Base-by-base conservation (phyloP, 176 grass and related monocot genomes). In the Dactylis glomerata region DNA sequence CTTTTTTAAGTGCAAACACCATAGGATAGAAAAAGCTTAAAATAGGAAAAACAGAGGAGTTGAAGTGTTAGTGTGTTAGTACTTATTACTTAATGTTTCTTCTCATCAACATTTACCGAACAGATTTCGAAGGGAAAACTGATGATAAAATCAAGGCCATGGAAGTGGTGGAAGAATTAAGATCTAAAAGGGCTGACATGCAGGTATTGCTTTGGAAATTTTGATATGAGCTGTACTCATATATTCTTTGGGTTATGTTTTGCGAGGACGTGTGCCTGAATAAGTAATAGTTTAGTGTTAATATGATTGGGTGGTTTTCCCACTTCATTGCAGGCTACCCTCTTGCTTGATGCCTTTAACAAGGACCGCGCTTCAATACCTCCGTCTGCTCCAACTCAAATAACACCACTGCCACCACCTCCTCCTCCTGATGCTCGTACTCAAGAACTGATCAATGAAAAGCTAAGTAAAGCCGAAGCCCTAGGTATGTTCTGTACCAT, bases 401-500 rank as follows among this genome's bases (percentile, higher is more conserved):
- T 83, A 46, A 85, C 81, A 77, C 42, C 83, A 69, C 86, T 89
- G 59, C 82, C 57, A 51, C 58, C 80, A 41, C 75, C 68, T 32
- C 45, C 86, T 56, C 89, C 87, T 78, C 88, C 91, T 3, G 90
- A 92, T 76, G 89, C 96, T 67, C 90, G 89, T 85, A 98, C 96
- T 83, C 93, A 98, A 77, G 93, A 98, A 88, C 87, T 98, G 86
- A 98, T 96, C 38, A 93, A 98, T 90, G 96, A 98, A 84, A 98
- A 98, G 79, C 83, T 98, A 50, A 95, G 85, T 69, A 98, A 94
- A 83, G 93, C 96, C 66, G 93, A 98, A 90, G 91, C 93, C 69
- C 96, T 98, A 65, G 96, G 96, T 98, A 90, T 80, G 80, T 50
- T 57, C 8, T 14, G 16, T 17, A 74, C 15, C 19, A 30, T 38